These are phyloP conservation scores for Bremia lactucae DNA, from an alignment of 352 stramenopile species.

Conservation along the genomic window DNA sequence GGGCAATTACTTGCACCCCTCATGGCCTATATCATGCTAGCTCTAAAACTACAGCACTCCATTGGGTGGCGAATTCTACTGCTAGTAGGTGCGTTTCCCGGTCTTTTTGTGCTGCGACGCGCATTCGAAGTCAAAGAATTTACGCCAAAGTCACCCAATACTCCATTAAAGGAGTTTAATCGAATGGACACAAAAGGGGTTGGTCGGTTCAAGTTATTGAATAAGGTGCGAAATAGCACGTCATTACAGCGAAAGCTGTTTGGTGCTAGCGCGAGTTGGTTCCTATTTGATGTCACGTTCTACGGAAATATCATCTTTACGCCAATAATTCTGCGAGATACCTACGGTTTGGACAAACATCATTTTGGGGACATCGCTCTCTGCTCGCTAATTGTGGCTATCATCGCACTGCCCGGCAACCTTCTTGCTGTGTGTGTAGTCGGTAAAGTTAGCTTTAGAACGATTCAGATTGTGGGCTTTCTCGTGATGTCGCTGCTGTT, in stretches of 20 bases:
- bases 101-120: constrained; percentile 43
- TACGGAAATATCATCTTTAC: constrained; percentile 87
- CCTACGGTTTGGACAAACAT: constrained; percentile 45
- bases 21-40: constrained; percentile 49
- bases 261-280: constrained; percentile 82
- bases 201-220: constrained; percentile 20
- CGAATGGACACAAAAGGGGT: constrained; percentile 10
- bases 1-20: constrained; percentile 48
- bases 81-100: constrained; percentile 39
- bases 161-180: constrained; percentile 9
- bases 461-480: constrained; percentile 80
- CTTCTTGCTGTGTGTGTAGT: constrained; percentile 52
- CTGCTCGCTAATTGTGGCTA: constrained; percentile 58
- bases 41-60: constrained; percentile 17
- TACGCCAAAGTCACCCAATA: constrained; percentile 3
- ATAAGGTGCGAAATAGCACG: constrained; percentile 20
- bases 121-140: constrained; percentile 38
- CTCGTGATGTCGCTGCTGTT: constrained; percentile 61
- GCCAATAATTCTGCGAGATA: constrained; percentile 66
- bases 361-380: constrained; percentile 45
- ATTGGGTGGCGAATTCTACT: constrained; percentile 52
- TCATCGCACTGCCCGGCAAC: constrained; percentile 64
- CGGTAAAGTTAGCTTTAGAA: constrained; percentile 55
- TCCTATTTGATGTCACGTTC: constrained; percentile 87
- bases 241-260: constrained; percentile 46